A percentile compares a stretch with the other conserved stretches of the same genome.
Conservation (phyloP, 768 basidiomycete species). For the Pisolithus albus region DNA sequence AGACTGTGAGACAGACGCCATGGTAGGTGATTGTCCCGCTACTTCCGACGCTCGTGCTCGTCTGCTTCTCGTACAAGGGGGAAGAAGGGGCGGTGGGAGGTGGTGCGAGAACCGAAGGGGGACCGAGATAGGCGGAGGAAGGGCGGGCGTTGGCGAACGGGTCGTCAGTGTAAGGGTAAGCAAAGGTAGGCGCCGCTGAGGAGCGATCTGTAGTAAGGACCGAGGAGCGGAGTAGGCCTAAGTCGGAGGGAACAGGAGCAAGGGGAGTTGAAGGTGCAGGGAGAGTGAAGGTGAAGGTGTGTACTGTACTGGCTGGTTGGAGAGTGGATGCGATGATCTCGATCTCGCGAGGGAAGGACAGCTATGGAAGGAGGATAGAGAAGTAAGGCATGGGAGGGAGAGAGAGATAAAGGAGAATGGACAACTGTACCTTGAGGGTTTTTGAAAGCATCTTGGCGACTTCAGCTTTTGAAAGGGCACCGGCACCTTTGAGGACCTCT, state of each 20-base stretch:
- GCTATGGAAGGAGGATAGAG: conserved; percentile 34
- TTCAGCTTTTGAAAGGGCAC: conserved; percentile 77
- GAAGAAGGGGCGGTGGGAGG: conserved; percentile 20
- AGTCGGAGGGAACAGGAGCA: conserved; percentile 63
- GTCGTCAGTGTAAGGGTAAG: conserved; percentile 70
- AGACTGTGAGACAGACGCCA: conserved; percentile 89
- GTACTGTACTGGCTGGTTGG: conserved; percentile 87
- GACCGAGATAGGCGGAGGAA: conserved; percentile 74
- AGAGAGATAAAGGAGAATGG: not conserved
- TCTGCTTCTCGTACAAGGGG: conserved; percentile 28
- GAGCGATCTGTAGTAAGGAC: conserved; percentile 63
- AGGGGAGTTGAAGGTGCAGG: conserved; percentile 71
- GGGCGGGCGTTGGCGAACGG: conserved; percentile 63
- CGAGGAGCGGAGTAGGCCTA: conserved; percentile 57
- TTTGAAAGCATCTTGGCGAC: conserved; percentile 88
- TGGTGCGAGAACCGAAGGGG: conserved; percentile 52
- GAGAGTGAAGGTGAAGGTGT: conserved; percentile 85
- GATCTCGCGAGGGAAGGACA: conserved; percentile 87
- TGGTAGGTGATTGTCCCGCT: conserved; percentile 59
- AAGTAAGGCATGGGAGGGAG: not conserved
- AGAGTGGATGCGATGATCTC: conserved; percentile 94
- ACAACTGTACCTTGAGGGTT: conserved; percentile 65
- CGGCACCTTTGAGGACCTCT: conserved; percentile 66
- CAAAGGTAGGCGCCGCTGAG: conserved; percentile 59
- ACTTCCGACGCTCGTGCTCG: conserved; percentile 31